A percentile compares a stretch with the other conserved stretches of the same genome.
These are phyloP conservation scores for Penicillium corylophilum DNA, from an alignment of 2,329 filamentous ascomycete genomes.

Conservation along the genomic window DNA sequence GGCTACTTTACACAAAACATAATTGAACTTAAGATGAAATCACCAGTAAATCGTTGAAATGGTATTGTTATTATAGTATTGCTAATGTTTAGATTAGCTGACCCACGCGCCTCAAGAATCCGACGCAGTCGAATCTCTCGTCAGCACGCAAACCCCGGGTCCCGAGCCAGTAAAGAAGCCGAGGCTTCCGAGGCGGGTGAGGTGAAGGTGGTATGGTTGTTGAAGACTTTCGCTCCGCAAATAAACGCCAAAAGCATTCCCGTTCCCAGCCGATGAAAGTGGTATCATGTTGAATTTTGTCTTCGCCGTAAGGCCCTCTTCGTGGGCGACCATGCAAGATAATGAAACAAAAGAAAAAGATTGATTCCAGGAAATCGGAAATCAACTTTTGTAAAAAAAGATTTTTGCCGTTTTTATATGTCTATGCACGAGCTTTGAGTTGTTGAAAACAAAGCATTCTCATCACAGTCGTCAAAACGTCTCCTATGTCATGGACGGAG, in stretches of 20 bases:
- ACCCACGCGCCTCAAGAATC: slow-evolving; percentile 15
- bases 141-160: not conserved
- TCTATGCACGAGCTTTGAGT: slow-evolving; percentile 49
- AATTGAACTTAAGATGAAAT: too few relatives aligned
- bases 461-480: slow-evolving; percentile 45
- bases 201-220: slow-evolving; percentile 33
- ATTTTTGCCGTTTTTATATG: slow-evolving; percentile 25
- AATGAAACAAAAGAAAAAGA: slow-evolving; percentile 30
- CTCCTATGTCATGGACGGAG: slow-evolving; percentile 21
- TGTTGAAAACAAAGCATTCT: slow-evolving; percentile 53
- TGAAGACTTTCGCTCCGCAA: slow-evolving; percentile 43
- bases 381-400: slow-evolving; percentile 17
- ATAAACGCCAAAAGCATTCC: slow-evolving; percentile 42
- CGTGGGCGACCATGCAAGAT: slow-evolving; percentile 40
- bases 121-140: slow-evolving; percentile 9
- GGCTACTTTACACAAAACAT: too few relatives aligned
- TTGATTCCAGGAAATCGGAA: slow-evolving; percentile 18
- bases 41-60: slow-evolving; percentile 10
- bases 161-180: not conserved
- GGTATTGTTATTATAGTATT: slow-evolving; percentile 28
- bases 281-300: slow-evolving; percentile 52
- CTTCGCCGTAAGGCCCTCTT: slow-evolving; percentile 40
- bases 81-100: slow-evolving; percentile 42
- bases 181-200: slow-evolving; percentile 6
- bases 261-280: slow-evolving; percentile 45